Evolutionary conservation across 2,329 filamentous ascomycete genomes (phyloP).

Genomic region (Clonostachys solani): DNA sequence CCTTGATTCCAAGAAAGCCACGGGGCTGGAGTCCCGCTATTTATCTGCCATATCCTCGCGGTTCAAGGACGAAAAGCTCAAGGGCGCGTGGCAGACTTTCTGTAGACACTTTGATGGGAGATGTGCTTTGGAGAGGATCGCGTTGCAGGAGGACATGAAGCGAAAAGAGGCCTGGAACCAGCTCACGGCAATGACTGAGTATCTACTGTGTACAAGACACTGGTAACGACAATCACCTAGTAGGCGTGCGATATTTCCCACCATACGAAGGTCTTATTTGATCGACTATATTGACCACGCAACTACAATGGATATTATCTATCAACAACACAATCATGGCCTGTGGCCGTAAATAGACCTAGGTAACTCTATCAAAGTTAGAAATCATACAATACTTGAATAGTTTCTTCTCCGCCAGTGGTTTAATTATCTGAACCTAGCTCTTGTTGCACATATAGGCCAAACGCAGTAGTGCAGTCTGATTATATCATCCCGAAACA

Average conservation of each 20-base stretch:
- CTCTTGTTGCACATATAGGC: too few relatives aligned
- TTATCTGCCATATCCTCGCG: slow-evolving; percentile 54
- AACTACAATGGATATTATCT: background rate
- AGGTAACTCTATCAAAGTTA: too few relatives aligned
- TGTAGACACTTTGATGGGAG: slow-evolving; percentile 85
- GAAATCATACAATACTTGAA: too few relatives aligned
- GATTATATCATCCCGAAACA: too few relatives aligned
- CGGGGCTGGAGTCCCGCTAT: slow-evolving; percentile 72
- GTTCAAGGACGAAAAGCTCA: slow-evolving; percentile 51
- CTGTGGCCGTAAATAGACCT: slow-evolving; percentile 16
- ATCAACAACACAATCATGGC: slow-evolving; percentile 9
- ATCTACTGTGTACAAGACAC: slow-evolving; percentile 63
- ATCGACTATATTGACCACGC: too few relatives aligned
- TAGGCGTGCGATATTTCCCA: too few relatives aligned
- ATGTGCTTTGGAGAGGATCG: slow-evolving; percentile 80
- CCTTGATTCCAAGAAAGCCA: slow-evolving; percentile 73
- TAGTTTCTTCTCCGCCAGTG: too few relatives aligned
- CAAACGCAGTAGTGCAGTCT: too few relatives aligned
- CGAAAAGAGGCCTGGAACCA: slow-evolving; percentile 73
- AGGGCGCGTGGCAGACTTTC: slow-evolving; percentile 67
- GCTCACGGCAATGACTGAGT: slow-evolving; percentile 61
- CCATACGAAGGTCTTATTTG: too few relatives aligned
- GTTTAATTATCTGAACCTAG: too few relatives aligned
- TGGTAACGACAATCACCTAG: slow-evolving; percentile 43
- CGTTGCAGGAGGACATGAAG: slow-evolving; percentile 81